Percentiles rank a stretch among this genome's conserved stretches.
Conservation (phyloP, 495 filamentous ascomycete species). For the Chaetomium cochliodes region DNA sequence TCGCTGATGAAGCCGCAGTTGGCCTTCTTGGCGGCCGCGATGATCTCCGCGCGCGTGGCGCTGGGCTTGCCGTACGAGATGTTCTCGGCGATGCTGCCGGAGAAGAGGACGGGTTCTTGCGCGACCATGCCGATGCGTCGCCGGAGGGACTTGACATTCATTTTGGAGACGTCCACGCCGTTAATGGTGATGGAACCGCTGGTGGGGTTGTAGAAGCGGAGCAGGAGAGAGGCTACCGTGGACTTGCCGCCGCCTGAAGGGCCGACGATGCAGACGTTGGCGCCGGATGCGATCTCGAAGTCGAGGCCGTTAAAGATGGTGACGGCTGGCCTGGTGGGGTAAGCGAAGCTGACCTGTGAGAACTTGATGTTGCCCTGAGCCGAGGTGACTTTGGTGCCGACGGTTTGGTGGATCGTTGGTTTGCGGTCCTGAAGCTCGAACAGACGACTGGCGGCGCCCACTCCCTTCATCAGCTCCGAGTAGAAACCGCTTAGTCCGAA, state of each 20-base stretch:
- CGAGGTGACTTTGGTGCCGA: constrained; percentile 70
- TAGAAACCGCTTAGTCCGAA: constrained; percentile 95
- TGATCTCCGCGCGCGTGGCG: constrained; percentile 76
- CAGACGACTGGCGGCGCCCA: constrained; percentile 88
- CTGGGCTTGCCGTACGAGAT: constrained; percentile 87
- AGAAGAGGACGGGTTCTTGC: constrained; percentile 95
- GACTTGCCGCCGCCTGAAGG: constrained; percentile 94
- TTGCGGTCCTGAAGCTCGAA: constrained; percentile 96
- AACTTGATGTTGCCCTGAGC: constrained; percentile 87
- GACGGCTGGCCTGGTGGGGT: constrained; percentile 87
- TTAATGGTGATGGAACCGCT: constrained; percentile 78
- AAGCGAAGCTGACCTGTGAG: constrained; percentile 79
- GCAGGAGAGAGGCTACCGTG: constrained; percentile 81
- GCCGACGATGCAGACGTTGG: constrained; percentile 94
- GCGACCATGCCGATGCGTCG: constrained; percentile 91
- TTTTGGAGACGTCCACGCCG: constrained; percentile 73
- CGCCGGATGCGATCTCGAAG: constrained; percentile 89
- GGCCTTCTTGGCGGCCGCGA: constrained; percentile 84
- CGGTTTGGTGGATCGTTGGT: constrained; percentile 79
- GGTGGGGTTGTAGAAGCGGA: constrained; percentile 87
- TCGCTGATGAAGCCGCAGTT: constrained; percentile 96
- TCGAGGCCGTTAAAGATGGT: constrained; percentile 83
- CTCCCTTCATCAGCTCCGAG: constrained; percentile 98
- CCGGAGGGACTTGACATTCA: constrained; percentile 94
- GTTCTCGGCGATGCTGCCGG: constrained; percentile 92